Base-by-base conservation (phyloP, 768 basidiomycete species). In the Clavaria fumosa region DNA sequence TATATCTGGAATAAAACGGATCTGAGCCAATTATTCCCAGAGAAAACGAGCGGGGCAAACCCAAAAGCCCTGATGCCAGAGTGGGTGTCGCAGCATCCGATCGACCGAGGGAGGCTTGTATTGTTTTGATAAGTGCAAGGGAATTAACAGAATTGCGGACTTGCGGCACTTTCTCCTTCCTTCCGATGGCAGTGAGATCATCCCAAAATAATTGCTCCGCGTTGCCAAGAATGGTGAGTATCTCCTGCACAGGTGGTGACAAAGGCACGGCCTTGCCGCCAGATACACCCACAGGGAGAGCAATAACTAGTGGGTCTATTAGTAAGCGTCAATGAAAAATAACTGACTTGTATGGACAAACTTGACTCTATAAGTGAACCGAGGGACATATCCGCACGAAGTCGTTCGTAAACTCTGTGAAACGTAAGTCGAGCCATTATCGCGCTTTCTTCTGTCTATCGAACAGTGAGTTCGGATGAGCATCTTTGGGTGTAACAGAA, bases 361-460 rank as follows among this genome's bases (percentile, higher is more conserved):
- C 90, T 78, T 1, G 93, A 93, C 53, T 97, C 93, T 0, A 79
- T 70, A 17, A 96, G 60, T 12, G 90, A 90, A 50, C 79, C 89
- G 41, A 95, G 62, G 52, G 90, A 83, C 62, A 95, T 82, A 51
- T 96, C 90, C 0, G 73, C 67, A 22, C 72, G 72, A 62, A 93
- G 86, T 5, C 74, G 75, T 24, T 69, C 67, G 46, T 90, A 77
- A 1, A 80, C 81, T 19, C 77, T 70, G 37, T 83, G 74, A 20
- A 96, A 57, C 1, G 75, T 76, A n/a, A 93, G 58, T 45, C 72
- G 77, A 0, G 79, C 90, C 50, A 84, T 66, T 0, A 95, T 58
- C 3, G 70, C 66, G 46, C 72, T 70, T 50, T 85, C 76, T 50
- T 85, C 79, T 7, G 77, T 76, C 82, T 90, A 40, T 23, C 10